Evolutionary conservation across 371 early-diverging fungal genomes (phyloP).

Genomic region (Zychaea mexicana): DNA sequence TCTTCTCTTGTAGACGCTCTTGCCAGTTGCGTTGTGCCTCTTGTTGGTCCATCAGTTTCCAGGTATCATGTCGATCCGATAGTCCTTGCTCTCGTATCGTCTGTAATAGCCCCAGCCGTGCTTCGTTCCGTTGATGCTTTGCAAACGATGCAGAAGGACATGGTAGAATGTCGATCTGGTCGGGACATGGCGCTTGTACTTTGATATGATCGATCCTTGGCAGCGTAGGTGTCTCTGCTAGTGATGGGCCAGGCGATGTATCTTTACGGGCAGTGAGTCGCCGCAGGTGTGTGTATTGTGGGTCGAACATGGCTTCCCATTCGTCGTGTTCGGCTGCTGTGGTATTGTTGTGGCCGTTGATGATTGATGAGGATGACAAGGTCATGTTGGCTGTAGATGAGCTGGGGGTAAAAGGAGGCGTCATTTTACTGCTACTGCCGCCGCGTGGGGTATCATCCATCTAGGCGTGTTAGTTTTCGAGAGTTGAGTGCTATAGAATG

Average conservation of each 20-base stretch:
- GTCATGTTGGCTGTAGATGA: constrained; percentile 9
- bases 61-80: not conserved
- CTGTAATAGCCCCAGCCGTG: constrained; percentile 7
- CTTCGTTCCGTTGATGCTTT: not conserved
- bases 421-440: not conserved
- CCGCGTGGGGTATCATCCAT: not conserved
- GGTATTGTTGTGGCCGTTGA: not conserved
- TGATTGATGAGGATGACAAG: not conserved
- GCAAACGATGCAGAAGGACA: constrained; percentile 5
- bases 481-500: too few species aligned
- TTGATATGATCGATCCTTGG: constrained; percentile 6
- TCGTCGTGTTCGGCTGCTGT: constrained; percentile 8
- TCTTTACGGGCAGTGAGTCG: not conserved
- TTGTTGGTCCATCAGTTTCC: not conserved
- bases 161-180: constrained; percentile 4
- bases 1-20: not conserved
- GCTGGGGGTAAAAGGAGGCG: not conserved
- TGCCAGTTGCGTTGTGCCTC: not conserved
- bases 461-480: too few species aligned
- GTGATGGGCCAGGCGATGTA: constrained; percentile 1
- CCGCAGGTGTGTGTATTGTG: constrained; percentile 12
- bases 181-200: not conserved
- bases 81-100: constrained; percentile 14
- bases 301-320: constrained; percentile 23
- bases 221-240: constrained; percentile 8